phyloP scores from a whole-genome alignment of 1,139 yeast species.

The Scheffersomyces insectosa region DNA sequence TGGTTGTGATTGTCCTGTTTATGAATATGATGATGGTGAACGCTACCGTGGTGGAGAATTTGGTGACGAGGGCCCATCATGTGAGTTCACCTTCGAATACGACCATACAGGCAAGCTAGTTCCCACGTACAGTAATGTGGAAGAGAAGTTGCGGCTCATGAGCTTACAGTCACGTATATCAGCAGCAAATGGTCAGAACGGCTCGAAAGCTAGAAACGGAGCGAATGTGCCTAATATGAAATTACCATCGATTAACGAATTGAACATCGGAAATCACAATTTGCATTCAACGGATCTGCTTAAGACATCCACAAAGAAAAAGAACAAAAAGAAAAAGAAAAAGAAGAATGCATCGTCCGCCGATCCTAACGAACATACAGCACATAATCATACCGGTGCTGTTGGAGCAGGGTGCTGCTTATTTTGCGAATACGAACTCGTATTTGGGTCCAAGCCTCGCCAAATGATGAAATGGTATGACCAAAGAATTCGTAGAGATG shows the following conservation, averaged over 20 bases:
- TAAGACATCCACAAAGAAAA: constrained; percentile 7
- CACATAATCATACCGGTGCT: neutral
- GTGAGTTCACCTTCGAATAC: constrained; percentile 47
- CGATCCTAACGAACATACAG: neutral
- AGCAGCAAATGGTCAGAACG: neutral
- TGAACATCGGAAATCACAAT: constrained; percentile 8
- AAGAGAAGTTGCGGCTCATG: constrained; percentile 38
- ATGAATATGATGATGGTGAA: constrained; percentile 11
- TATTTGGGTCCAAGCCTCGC: constrained; percentile 54
- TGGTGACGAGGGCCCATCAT: constrained; percentile 21
- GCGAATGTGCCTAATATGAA: constrained; percentile 3
- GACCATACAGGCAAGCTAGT: constrained; percentile 44
- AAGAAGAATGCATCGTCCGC: constrained; percentile 16
- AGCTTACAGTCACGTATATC: constrained; percentile 15
- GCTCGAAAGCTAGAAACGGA: constrained; percentile 1
- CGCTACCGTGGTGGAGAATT: constrained; percentile 1
- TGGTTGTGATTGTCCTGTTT: constrained; percentile 33
- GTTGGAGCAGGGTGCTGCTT: constrained; percentile 36
- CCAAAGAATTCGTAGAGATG: constrained; percentile 33
- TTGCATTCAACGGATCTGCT: constrained; percentile 11
- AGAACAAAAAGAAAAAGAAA: constrained; percentile 25
- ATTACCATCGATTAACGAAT: constrained; percentile 19
- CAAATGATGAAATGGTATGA: constrained; percentile 51
- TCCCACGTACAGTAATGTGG: constrained; percentile 43
- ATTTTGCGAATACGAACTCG: constrained; percentile 61